Percentiles rank a stretch among this genome's conserved stretches.
These are phyloP conservation scores for Fusarium sp. DNA, from an alignment of 2,329 filamentous ascomycete genomes.

Conservation along the genomic window DNA sequence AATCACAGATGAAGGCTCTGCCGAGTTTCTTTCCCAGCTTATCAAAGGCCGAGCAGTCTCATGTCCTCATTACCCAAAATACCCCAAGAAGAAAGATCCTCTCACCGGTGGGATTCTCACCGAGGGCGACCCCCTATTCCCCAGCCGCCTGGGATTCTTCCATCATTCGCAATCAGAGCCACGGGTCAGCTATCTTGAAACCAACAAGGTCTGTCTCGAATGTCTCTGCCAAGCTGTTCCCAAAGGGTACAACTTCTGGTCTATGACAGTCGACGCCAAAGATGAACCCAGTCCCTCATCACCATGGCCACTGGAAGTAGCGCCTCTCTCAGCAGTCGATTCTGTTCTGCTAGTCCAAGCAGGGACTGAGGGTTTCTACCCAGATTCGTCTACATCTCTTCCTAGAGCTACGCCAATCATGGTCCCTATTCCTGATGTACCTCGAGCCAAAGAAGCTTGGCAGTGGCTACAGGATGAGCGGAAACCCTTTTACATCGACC, in stretches of 20 bases:
- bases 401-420: neutral
- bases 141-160: slow-evolving; percentile 22
- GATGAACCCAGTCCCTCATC: neutral
- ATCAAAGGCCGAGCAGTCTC: neutral
- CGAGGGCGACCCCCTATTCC: neutral
- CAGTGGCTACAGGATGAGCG: slow-evolving; percentile 10
- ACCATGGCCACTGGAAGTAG: neutral
- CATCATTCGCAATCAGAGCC: neutral
- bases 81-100: neutral
- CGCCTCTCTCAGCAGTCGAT: neutral
- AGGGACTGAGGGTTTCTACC: neutral
- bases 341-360: neutral
- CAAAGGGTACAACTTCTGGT: slow-evolving; percentile 16
- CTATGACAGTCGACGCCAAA: neutral
- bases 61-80: neutral
- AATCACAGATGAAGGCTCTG: too few relatives aligned
- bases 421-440: neutral
- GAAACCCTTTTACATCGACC: slow-evolving; percentile 28
- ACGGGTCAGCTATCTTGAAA: slow-evolving; percentile 10
- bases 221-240: slow-evolving; percentile 1
- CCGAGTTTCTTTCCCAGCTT: too few relatives aligned
- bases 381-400: neutral
- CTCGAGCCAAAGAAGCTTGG: slow-evolving; percentile 13
- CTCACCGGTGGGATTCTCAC: too few relatives aligned
- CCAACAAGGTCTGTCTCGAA: slow-evolving; percentile 2